phyloP scores from a whole-genome alignment of 2,329 filamentous ascomycete genomes.

The Rhynchosporium secalis region DNA sequence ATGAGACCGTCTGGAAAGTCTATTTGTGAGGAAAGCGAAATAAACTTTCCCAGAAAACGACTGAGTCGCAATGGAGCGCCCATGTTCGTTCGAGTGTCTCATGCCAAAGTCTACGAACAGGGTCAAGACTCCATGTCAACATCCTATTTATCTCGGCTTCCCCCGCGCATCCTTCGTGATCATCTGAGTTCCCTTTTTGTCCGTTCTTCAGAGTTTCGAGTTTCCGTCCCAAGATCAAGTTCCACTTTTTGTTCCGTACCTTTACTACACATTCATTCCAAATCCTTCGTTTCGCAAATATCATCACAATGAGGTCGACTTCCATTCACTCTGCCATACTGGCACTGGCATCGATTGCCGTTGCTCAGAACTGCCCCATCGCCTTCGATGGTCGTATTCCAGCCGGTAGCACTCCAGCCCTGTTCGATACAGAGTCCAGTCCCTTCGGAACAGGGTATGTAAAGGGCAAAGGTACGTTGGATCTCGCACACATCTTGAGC shows the following conservation, averaged over 20 bases:
- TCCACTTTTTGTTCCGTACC: conserved; percentile 8
- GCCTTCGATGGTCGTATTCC: conserved; percentile 51
- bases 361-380: conserved; percentile 42
- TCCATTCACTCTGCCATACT: conserved; percentile 22
- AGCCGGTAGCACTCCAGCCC: conserved; percentile 40
- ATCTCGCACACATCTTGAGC: neutral
- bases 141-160: conserved; percentile 2
- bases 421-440: conserved; percentile 45
- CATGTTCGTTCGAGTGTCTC: neutral
- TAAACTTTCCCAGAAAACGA: conserved; percentile 17
- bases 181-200: neutral
- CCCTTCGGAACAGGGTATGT: conserved; percentile 55
- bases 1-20: conserved; percentile 6
- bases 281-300: neutral
- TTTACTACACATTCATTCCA: conserved; percentile 2
- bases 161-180: neutral
- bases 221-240: neutral
- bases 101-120: neutral
- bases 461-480: conserved; percentile 47
- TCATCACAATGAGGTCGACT: conserved; percentile 19
- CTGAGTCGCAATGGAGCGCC: conserved; percentile 12
- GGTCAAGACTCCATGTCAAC: neutral
- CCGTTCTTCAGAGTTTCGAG: conserved; percentile 4
- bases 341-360: conserved; percentile 23
- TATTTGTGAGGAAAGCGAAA: conserved; percentile 5